Conservation (phyloP, 257 asterid genomes). For the Solanum tacnaense region DNA sequence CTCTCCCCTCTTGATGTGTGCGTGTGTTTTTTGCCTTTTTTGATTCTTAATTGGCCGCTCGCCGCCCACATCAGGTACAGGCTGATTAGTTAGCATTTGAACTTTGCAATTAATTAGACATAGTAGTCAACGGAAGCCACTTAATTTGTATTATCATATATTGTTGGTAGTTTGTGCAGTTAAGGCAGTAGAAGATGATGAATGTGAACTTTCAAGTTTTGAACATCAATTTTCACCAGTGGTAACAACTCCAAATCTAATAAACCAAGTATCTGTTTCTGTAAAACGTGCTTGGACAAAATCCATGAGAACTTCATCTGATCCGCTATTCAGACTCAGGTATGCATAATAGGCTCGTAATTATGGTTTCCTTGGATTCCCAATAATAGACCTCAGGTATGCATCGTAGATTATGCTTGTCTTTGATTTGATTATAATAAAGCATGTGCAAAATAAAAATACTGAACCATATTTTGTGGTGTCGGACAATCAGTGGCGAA, state of each 20-base stretch:
- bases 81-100: not conserved
- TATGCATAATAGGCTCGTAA: not conserved
- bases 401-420: too few species aligned
- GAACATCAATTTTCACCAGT: not conserved
- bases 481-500: too few species aligned
- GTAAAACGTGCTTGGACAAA: not conserved
- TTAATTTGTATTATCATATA: not conserved
- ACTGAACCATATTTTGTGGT: too few species aligned
- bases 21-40: not conserved
- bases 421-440: not conserved
- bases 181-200: not conserved
- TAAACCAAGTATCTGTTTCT: not conserved
- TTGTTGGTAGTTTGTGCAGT: not conserved
- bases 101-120: too few species aligned
- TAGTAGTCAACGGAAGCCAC: too few species aligned
- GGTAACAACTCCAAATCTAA: not conserved
- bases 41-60: not conserved
- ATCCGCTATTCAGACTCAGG: not conserved
- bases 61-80: not conserved
- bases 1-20: not conserved
- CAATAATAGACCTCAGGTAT: too few species aligned
- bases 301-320: not conserved
- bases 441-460: not conserved
- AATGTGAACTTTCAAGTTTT: not conserved
- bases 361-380: too few species aligned